Base-by-base conservation (phyloP, 2,329 filamentous ascomycete species). In the Fusarium cyanostomum region DNA sequence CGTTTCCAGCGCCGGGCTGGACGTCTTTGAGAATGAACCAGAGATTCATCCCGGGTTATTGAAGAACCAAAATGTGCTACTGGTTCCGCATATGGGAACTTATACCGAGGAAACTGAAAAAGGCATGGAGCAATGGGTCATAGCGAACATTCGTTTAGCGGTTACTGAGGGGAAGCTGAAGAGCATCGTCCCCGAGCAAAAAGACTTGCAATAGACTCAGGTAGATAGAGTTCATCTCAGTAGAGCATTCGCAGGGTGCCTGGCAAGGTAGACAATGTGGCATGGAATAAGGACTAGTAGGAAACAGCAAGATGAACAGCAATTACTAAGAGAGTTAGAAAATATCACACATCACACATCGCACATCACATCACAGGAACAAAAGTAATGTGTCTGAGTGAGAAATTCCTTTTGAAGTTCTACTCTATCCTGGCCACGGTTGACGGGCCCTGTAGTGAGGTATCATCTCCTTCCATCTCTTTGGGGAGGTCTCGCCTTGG, bases 51-150 rank as follows among this genome's bases (percentile, higher is more conserved):
- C 87, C 0, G 90, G 89, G 1, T 79, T 96, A 37, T 67, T 94
- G 12, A 78, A 79, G 13, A 94, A 94, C 72, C 86, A 86, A 3
- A 84, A 86, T 66, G 91, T 92, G 18, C 81, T 94, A 69, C 81
- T 96, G 26, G 78, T 96, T 31, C 92, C 92, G 48, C 92, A 96
- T 75, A 91, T 96, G 90, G 92, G 92, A 0, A 96, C 92, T 0
- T 92, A 86, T 83, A 94, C 91, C 1, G 79, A 87, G 26, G 92
- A 86, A 78, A 86, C 84, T 7, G 80, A 84, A 73, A 79, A 77
- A 38, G 84, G 85, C 75, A 89, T 94, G 91, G 92, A 94, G 77
- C 83, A 87, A 71, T 92, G 88, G 88, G 84, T 86, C 34, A 88
- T 94, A 66, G 83, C 81, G 27, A 94, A 95, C 71, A 83, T 93